Conservation (phyloP, 1,284 basidiomycete species). For the Boletus mariae region DNA sequence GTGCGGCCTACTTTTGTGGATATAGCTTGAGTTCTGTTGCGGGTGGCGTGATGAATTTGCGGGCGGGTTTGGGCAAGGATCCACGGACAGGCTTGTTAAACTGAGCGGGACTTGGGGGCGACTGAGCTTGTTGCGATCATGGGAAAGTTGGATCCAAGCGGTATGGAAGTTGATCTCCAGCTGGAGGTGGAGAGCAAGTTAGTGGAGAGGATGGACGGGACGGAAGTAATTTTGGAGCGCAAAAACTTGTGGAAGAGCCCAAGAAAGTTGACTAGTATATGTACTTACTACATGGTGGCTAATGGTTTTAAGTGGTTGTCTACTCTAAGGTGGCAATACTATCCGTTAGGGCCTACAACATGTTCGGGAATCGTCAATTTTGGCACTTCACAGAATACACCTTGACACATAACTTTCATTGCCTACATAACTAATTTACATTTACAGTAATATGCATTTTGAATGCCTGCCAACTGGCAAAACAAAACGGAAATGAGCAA, state of each 20-base stretch:
- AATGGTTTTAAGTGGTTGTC: too few species aligned
- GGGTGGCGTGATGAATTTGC: conserved; percentile 23
- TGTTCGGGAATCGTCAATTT: too few species aligned
- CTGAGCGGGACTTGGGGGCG: too few species aligned
- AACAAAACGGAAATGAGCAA: too few species aligned
- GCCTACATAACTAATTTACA: too few species aligned
- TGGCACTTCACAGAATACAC: too few species aligned
- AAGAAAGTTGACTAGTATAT: conserved; percentile 39
- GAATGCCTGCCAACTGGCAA: too few species aligned
- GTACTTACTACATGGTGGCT: background rate
- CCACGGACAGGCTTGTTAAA: conserved; percentile 38
- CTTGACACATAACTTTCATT: too few species aligned
- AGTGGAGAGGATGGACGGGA: conserved; percentile 97
- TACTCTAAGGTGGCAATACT: too few species aligned
- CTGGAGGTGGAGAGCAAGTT: conserved; percentile 73
- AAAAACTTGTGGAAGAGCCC: conserved; percentile 30
- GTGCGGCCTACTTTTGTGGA: conserved; percentile 42
- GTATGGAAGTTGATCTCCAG: conserved; percentile 67
- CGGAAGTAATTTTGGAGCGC: conserved; percentile 74
- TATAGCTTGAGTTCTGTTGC: conserved; percentile 42
- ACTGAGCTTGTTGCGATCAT: too few species aligned
- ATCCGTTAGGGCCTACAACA: too few species aligned
- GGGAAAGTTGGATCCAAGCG: conserved; percentile 72
- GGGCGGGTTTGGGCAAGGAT: conserved; percentile 19
- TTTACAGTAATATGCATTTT: too few species aligned